Evolutionary conservation across 495 filamentous ascomycete genomes (phyloP), one percentile per base, ranked within the genome.

Genomic region (Venustampulla echinocandica): DNA sequence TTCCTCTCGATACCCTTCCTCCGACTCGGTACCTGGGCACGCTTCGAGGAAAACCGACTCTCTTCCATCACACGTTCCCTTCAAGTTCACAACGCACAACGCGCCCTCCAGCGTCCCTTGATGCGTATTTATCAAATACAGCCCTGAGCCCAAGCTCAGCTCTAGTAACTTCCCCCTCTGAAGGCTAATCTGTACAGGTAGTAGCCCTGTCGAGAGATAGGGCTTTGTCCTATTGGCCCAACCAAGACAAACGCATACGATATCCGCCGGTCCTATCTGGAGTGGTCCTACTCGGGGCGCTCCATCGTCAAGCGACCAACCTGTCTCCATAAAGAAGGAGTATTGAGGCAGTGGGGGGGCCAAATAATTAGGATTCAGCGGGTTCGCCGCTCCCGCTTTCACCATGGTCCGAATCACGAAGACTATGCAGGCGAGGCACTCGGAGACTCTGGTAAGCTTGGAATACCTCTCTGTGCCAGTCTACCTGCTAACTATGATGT

Each of bases 351-450:
- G 54, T 42, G 54, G 48, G 56, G 58, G 55, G 58, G 58, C 42
- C 47, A 24, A 19, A 43, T 25, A 38, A 17, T 35, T 24, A 54
- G 32, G 41, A 30, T 45, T 42, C 44, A 39, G 73, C 73, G 74
- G 74, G 71, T 60, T 54, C 64, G 71, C 74, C 72, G 74, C 73
- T 56, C 59, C 64, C 55, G 51, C 52, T 47, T 56, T 64, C 69
- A 74, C 49, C 58, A 95, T 95, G 88, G 90, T 87, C 76, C 90
- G 83, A 80, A 98, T 98, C 67, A 90, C 87, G 67, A 98, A 97
- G 79, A 73, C 81, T 56, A 90, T 90, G 61, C 85, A 85, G 61
- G 70, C 82, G 56, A 90, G 92, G 66, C 92, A 98, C 70, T 83
- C 84, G 73, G 89, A 90, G 64, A 95, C 89, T 56, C 66, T 94